A percentile compares a stretch with the other conserved stretches of the same genome.
These are phyloP conservation scores for Botrytis byssoidea DNA, from an alignment of 2,329 filamentous ascomycete species.

Conservation along the genomic window DNA sequence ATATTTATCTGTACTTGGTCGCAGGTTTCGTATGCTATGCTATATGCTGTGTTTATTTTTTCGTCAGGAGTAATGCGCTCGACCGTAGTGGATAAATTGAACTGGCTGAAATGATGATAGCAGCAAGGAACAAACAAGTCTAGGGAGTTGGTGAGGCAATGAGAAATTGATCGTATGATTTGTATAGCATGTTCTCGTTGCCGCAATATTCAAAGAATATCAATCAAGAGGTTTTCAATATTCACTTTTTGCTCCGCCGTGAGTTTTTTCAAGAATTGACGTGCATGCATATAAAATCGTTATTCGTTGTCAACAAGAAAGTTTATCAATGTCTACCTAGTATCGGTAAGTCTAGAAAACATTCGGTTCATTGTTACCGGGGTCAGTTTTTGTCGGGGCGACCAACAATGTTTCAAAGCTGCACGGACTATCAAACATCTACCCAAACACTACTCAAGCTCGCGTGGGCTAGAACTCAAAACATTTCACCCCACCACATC, in stretches of 20 bases:
- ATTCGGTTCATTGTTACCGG: neutral
- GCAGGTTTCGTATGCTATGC: constrained; percentile 7
- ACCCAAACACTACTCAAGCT: neutral
- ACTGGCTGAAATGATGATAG: neutral
- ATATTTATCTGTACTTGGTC: neutral
- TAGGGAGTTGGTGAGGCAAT: constrained; percentile 1
- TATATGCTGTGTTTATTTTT: neutral
- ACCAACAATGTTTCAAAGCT: neutral
- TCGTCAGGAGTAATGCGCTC: constrained; percentile 25
- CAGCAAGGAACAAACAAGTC: neutral
- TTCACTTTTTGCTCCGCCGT: neutral
- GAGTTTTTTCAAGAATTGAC: neutral
- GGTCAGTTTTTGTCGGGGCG: constrained; percentile 6
- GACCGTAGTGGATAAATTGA: constrained; percentile 15
- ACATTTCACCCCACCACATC: neutral
- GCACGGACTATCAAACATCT: neutral
- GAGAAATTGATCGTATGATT: neutral
- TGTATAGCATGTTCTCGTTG: neutral
- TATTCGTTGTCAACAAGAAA: constrained; percentile 2
- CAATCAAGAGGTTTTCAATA: neutral
- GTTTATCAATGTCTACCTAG: neutral
- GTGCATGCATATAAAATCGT: neutral
- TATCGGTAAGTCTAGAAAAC: neutral
- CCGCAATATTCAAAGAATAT: neutral
- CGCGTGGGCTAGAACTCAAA: neutral